Evolutionary conservation across 1,139 yeast species (phyloP), one percentile per base, ranked within the genome.

Genomic region (Pneumocystis canis): DNA sequence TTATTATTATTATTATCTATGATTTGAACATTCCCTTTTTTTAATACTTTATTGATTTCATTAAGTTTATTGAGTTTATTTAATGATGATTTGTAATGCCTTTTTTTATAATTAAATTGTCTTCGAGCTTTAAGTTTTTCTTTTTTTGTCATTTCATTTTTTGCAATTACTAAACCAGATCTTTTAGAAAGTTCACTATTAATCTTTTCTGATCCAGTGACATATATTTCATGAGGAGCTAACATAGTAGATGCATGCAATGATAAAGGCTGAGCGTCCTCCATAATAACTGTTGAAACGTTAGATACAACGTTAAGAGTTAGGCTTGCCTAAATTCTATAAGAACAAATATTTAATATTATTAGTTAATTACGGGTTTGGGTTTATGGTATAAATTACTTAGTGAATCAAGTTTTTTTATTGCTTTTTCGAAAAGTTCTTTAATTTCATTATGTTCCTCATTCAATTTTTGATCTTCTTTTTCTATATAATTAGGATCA

Each of bases 171-270:
- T 69, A 87, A 80, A 69, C 96, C 97, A 61, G 89, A 84, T 68
- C 84, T 84, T 68, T 89, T 80, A 65, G 82, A 79, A 31, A 89
- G 86, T 72, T 89, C 95, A 63, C 81, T 77, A 65, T 71, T 70
- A 53, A 63, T 63, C n/a, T 65, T 66, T 63, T 78, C 77, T 20
- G 76, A 74, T 39, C 77, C 74, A 47, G 85, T 78, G 71, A 79
- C 82, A 75, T 85, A 92, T n/a, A 92, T 79, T 75, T 92, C 98
- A 75, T 92, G 98, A 57, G 98, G 98, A 1, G 98, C 98, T 70
- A 92, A 79, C 62, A 87, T 81, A n/a, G 85, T 77, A 33, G 84
- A 88, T 40, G 82, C 76, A 1, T 94, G 82, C 75, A 87, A 80
- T 58, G 90, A 84, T 63, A 88, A 78, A 60, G 98, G 98, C 75